Conservation (phyloP, 2,329 filamentous ascomycete species). For the Sporothrix pallida region DNA sequence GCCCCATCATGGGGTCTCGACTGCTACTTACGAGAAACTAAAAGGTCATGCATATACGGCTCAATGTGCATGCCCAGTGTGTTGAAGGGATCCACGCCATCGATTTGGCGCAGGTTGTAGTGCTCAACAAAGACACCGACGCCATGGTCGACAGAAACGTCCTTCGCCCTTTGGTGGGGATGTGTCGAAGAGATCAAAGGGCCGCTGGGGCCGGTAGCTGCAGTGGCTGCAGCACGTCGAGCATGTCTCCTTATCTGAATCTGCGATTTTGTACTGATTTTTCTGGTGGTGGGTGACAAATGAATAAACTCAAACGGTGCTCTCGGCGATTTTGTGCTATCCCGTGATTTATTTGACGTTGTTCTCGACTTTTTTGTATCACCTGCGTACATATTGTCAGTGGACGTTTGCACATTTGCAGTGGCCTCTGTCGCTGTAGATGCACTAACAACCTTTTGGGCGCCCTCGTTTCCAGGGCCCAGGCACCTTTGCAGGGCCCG, state of each 20-base stretch:
- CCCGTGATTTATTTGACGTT: neutral
- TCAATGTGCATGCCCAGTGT: slow-evolving; percentile 14
- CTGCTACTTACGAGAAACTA: slow-evolving; percentile 27
- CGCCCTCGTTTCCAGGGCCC: slow-evolving; percentile 33
- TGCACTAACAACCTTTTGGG: slow-evolving; percentile 20
- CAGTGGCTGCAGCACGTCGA: neutral
- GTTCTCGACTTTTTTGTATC: neutral
- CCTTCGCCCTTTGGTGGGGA: neutral
- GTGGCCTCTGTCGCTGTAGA: neutral
- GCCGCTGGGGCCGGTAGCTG: too few relatives aligned
- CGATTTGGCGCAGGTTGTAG: slow-evolving; percentile 31
- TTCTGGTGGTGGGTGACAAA: slow-evolving; percentile 1
- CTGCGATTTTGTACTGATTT: neutral
- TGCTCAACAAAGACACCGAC: slow-evolving; percentile 5
- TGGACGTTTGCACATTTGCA: neutral
- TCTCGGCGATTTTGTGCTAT: neutral
- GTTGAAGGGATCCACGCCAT: slow-evolving; percentile 31
- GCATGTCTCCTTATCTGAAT: slow-evolving; percentile 25
- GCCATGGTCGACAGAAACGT: neutral
- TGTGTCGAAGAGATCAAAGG: too few relatives aligned
- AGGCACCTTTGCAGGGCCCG: slow-evolving; percentile 28
- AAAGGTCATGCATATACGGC: slow-evolving; percentile 33
- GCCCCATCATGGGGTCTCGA: too few relatives aligned
- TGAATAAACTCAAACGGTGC: slow-evolving; percentile 30
- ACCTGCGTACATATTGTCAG: neutral